A percentile compares a stretch with the other conserved stretches of the same genome.
Evolutionary conservation across 768 basidiomycete genomes (phyloP).

Genomic region (Panus rudis): DNA sequence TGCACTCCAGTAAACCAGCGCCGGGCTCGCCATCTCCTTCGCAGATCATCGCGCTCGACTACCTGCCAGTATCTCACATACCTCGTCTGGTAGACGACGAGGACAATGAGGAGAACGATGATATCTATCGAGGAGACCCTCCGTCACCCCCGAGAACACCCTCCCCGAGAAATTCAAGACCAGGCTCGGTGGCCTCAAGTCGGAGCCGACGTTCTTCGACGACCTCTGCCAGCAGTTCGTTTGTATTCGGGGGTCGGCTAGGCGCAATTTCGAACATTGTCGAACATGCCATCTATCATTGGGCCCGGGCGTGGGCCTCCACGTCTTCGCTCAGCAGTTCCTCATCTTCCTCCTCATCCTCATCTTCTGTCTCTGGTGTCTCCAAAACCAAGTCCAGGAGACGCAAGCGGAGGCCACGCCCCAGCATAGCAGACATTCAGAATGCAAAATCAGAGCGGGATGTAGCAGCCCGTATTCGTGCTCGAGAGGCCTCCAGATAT

Average conservation of each 20-base stretch:
- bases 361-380: conserved; percentile 27
- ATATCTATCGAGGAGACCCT: conserved; percentile 57
- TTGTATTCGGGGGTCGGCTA: conserved; percentile 25
- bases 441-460: conserved; percentile 50
- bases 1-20: not conserved
- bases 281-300: conserved; percentile 64
- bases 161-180: conserved; percentile 21
- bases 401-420: conserved; percentile 35
- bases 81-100: conserved; percentile 6
- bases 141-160: conserved; percentile 26
- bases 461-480: conserved; percentile 56
- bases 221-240: conserved; percentile 32
- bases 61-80: conserved; percentile 4
- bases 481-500: conserved; percentile 52
- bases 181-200: conserved; percentile 22
- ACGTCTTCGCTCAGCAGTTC: conserved; percentile 38
- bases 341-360: conserved; percentile 33
- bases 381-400: conserved; percentile 28
- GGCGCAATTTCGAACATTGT: conserved; percentile 45
- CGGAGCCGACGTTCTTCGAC: conserved; percentile 30
- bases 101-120: conserved; percentile 28
- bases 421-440: conserved; percentile 43
- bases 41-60: conserved; percentile 1
- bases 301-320: conserved; percentile 51
- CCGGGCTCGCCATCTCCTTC: not conserved